A percentile compares a stretch with the other conserved stretches of the same genome.
Evolutionary conservation across 2,329 filamentous ascomycete genomes (phyloP).

Genomic region (Colletotrichum melonis): DNA sequence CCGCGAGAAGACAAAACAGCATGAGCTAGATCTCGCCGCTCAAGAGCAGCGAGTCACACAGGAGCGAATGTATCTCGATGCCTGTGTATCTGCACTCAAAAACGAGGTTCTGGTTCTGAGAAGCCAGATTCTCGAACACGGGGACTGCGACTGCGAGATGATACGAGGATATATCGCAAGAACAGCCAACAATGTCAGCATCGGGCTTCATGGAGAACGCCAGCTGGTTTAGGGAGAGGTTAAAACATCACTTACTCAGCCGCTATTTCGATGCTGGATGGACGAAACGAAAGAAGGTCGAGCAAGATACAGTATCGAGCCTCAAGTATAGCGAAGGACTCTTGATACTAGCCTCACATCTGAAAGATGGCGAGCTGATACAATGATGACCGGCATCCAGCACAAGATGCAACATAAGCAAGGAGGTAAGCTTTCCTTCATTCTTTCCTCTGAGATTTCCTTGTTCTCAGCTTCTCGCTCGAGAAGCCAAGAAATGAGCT

Average conservation of each 20-base stretch:
- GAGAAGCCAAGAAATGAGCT: neutral
- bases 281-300: neutral
- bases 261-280: neutral
- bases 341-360: neutral
- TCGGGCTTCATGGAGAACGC: neutral
- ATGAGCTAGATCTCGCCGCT: slow-evolving; percentile 22
- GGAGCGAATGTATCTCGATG: slow-evolving; percentile 27
- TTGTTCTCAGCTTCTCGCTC: neutral
- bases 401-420: too few species aligned
- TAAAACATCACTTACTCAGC: neutral
- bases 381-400: too few species aligned
- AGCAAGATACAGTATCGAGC: neutral
- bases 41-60: slow-evolving; percentile 16
- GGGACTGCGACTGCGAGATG: slow-evolving; percentile 29
- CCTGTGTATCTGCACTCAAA: slow-evolving; percentile 19
- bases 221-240: neutral
- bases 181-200: slow-evolving; percentile 10
- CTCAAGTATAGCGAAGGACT: neutral
- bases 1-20: slow-evolving; percentile 32
- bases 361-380: neutral
- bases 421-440: neutral
- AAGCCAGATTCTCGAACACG: slow-evolving; percentile 27
- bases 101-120: slow-evolving; percentile 27
- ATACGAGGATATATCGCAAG: slow-evolving; percentile 31
- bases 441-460: neutral